These are phyloP conservation scores for Eryngium alpinum DNA, from an alignment of 140 eudicot genomes.

Conservation along the genomic window DNA sequence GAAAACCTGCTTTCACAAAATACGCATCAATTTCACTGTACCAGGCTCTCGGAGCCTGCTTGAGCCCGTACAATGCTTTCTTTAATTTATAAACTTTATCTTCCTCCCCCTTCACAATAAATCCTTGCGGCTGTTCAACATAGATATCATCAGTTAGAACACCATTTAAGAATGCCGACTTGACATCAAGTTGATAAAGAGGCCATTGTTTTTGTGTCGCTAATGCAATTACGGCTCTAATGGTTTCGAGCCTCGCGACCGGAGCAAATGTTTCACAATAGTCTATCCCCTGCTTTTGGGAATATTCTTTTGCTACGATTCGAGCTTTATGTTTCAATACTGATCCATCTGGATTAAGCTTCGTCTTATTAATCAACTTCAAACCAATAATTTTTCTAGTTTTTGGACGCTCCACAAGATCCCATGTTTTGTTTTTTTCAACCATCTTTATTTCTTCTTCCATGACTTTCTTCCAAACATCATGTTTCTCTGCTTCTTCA, in stretches of 20 bases:
- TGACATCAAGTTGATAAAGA: background rate
- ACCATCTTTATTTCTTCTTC: background rate
- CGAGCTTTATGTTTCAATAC: background rate
- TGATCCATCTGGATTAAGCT: background rate
- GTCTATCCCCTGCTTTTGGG: background rate
- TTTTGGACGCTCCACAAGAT: background rate
- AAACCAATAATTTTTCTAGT: background rate
- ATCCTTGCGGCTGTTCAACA: background rate
- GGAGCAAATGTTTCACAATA: background rate
- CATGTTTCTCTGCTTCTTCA: background rate
- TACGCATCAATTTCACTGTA: background rate
- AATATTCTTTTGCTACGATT: background rate
- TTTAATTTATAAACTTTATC: background rate
- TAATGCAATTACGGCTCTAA: background rate
- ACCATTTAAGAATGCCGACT: background rate
- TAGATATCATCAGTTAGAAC: background rate
- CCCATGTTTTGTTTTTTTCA: background rate
- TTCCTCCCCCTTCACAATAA: background rate
- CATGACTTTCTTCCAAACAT: background rate
- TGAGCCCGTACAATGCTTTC: background rate
- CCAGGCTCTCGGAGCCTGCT: background rate
- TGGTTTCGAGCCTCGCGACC: background rate
- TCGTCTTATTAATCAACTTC: background rate
- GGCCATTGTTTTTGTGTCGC: background rate
- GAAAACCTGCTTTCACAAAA: background rate